phyloP scores from a whole-genome alignment of 345 rosid species.

The Capsella bursapastoris region DNA sequence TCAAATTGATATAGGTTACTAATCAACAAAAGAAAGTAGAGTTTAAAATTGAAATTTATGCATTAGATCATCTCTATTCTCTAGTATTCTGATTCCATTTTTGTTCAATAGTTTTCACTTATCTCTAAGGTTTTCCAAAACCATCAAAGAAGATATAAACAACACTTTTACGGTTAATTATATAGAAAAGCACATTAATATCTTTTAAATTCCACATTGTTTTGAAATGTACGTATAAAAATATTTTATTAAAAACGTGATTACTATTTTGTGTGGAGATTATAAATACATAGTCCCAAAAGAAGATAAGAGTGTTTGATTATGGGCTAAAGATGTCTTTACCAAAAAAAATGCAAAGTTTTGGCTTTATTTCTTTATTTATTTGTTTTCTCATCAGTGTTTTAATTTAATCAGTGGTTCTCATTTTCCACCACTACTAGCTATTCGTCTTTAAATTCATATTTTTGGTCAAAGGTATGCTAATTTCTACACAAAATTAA shows the following conservation, averaged over 20 bases:
- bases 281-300: conserved; percentile 7
- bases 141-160: not conserved
- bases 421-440: conserved; percentile 6
- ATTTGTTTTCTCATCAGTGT: not conserved
- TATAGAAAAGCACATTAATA: not conserved
- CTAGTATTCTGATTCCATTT: not conserved
- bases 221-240: not conserved
- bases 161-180: not conserved
- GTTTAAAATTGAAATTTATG: too few species aligned
- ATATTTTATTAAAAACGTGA: not conserved
- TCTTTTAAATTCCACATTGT: not conserved
- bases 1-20: too few species aligned
- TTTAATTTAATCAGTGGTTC: conserved; percentile 6
- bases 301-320: not conserved
- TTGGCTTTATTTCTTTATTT: not conserved
- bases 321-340: conserved; percentile 4
- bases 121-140: not conserved
- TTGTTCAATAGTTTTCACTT: not conserved
- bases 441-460: not conserved
- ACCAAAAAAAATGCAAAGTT: conserved; percentile 11
- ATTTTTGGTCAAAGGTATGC: conserved; percentile 18
- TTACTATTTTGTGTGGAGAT: not conserved
- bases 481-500: not conserved
- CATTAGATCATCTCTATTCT: too few species aligned
- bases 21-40: too few species aligned